Evolutionary conservation across 169 alveolate species (phyloP).

Genomic region (Theileria orientalis): DNA sequence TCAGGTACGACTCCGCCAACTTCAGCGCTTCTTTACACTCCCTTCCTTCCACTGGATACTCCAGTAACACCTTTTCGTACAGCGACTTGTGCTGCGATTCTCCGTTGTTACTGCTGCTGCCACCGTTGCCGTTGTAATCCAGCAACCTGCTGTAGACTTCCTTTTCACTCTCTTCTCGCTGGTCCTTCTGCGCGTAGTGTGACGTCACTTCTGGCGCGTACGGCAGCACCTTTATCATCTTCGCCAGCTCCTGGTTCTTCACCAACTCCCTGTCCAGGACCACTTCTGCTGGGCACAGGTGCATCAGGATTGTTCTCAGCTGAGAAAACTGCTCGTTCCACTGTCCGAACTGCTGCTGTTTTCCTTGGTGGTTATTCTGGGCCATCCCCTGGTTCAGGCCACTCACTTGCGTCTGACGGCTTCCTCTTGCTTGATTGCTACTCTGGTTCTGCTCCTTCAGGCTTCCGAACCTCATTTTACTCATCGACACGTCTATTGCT

Average conservation of each 20-base stretch:
- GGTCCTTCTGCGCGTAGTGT: conserved; percentile 22
- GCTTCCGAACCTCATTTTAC: conserved; percentile 26
- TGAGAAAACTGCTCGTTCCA: conserved; percentile 13
- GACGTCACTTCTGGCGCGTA: conserved; percentile 23
- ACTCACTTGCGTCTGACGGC: too few relatives aligned
- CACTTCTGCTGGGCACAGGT: conserved; percentile 82
- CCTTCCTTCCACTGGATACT: not conserved
- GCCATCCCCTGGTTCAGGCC: too few relatives aligned
- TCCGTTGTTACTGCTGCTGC: not conserved
- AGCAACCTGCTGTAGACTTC: not conserved
- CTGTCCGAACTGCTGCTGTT: too few relatives aligned
- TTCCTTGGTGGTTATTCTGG: too few relatives aligned
- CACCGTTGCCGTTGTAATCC: not conserved
- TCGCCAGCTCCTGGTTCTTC: not conserved
- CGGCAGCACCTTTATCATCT: conserved; percentile 11
- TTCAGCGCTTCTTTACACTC: not conserved
- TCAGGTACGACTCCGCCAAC: conserved; percentile 30
- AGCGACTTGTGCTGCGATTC: not conserved
- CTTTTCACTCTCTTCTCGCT: not conserved
- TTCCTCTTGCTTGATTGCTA: too few relatives aligned
- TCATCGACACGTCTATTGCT: conserved; percentile 51
- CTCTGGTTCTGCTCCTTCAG: too few relatives aligned
- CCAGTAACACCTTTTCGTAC: not conserved
- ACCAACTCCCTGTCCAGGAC: conserved; percentile 27
- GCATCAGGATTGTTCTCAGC: conserved; percentile 75